phyloP scores from a whole-genome alignment of 192 early-diverging fungal species.

The Backusella liffmaniae region DNA sequence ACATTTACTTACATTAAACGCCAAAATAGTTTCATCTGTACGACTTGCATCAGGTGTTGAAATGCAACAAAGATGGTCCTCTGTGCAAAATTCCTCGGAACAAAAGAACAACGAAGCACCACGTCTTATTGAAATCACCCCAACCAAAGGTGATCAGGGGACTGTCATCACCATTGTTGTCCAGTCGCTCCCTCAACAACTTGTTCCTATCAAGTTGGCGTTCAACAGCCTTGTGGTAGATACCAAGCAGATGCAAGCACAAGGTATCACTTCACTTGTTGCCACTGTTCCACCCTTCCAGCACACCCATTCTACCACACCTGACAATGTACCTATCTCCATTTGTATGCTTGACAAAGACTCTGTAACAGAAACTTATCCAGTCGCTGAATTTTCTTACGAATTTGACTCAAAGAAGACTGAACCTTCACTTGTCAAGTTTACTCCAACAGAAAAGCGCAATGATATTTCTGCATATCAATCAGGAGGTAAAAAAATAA shows the following conservation, averaged over 20 bases:
- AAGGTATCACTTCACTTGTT: slow-evolving; percentile 42
- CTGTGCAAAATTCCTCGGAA: neutral
- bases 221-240: slow-evolving; percentile 51
- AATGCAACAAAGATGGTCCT: slow-evolving; percentile 20
- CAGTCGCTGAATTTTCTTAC: slow-evolving; percentile 45
- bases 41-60: slow-evolving; percentile 27
- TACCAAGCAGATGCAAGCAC: slow-evolving; percentile 45
- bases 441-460: slow-evolving; percentile 1
- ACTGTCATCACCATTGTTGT: slow-evolving; percentile 22
- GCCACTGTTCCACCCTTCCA: slow-evolving; percentile 43
- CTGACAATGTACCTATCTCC: slow-evolving; percentile 42
- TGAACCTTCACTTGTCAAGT: neutral
- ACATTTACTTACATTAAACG: neutral
- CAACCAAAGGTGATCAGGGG: slow-evolving; percentile 17
- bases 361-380: slow-evolving; percentile 42
- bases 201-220: slow-evolving; percentile 34
- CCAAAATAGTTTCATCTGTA: slow-evolving; percentile 15
- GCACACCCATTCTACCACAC: slow-evolving; percentile 35
- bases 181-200: slow-evolving; percentile 8
- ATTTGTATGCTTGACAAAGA: slow-evolving; percentile 44
- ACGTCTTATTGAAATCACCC: slow-evolving; percentile 16
- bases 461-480: neutral
- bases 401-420: slow-evolving; percentile 9
- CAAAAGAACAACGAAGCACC: neutral
- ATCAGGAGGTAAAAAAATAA: neutral